Base-by-base conservation (phyloP, 345 rosid species). In the Eucalyptus erythrocorys region DNA sequence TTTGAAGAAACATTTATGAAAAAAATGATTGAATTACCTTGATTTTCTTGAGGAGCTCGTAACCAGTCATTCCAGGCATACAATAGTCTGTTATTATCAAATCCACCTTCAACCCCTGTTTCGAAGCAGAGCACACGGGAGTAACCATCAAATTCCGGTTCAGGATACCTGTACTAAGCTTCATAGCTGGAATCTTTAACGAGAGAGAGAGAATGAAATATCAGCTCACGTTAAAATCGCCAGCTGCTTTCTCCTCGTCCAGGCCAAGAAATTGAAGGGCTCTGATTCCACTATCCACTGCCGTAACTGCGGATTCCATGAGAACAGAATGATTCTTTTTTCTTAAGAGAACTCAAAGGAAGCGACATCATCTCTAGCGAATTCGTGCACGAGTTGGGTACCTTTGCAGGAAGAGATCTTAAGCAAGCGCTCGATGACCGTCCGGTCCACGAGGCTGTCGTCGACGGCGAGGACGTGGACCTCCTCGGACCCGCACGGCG, bases 41-140 rank as follows among this genome's bases (percentile, higher is more conserved):
- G 66, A 98, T 93, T 89, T 96, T 96, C 94, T 96, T 98, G 84
- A 98, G 97, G 90, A 98, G 92, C 89, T 98, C 99, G 88, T 96
- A 98, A 30, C 99, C 99, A 21, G 98, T 96, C 99, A 98, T 98
- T 91, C 96, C 99, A 40, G 99, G 99, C 99, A 98, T 98, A 50
- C 99, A 98, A 88, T 98, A 98, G 88, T 98, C 99, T 8, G 99
- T 98, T 61, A 98, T 98, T 48, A 98, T 95, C 89, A 97, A 90
- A 93, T 98, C 98, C 90, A 98, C 98, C 89, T 98, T 98, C 89
- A 95, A 91, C 86, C 92, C 92, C 97, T 97, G 87, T 86, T 45
- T 87, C 76, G n/a, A 45, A 43, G 59, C 86, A n/a, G 30, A 40
- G 50, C 50, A 42, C 43, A 80, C 43, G 16, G 13, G 24, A 47